Conservation (phyloP, 169 alveolate genomes). For the Plasmodium coatneyi region DNA sequence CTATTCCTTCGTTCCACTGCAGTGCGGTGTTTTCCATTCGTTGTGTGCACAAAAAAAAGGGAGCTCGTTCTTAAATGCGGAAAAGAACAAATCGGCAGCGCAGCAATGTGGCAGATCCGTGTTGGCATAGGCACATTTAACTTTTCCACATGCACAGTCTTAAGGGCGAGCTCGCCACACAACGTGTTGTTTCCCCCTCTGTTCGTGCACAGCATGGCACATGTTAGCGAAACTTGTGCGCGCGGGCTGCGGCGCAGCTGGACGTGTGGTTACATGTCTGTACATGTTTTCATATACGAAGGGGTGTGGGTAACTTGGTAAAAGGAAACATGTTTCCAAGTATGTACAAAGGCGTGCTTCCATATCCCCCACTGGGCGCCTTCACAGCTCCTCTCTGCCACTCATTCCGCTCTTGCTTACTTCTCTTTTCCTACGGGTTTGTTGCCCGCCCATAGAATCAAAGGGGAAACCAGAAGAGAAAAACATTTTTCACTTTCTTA, state of each 20-base stretch:
- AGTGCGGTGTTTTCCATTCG: not conserved
- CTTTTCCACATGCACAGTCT: not conserved
- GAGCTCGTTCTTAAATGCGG: not conserved
- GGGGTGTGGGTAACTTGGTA: not conserved
- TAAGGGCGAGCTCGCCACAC: not conserved
- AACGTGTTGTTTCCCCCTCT: not conserved
- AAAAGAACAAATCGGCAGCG: not conserved
- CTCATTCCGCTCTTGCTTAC: constrained; percentile 14
- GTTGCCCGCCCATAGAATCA: constrained; percentile 75
- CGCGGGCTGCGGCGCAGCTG: not conserved
- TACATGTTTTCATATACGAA: not conserved
- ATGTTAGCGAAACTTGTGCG: not conserved
- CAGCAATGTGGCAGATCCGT: not conserved
- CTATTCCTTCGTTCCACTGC: not conserved
- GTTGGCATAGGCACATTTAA: not conserved
- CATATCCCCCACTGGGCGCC: not conserved
- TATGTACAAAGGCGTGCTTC: not conserved
- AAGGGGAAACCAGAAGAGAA: constrained; percentile 74
- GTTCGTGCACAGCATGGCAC: not conserved
- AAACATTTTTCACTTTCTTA: constrained; percentile 34
- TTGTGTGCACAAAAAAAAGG: not conserved
- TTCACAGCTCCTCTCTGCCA: not conserved
- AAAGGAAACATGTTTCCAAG: not conserved
- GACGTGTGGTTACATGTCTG: not conserved
- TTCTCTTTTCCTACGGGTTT: constrained; percentile 75